Evolutionary conservation across 2,329 filamentous ascomycete species (phyloP).

Genomic region (Fusarium sp.): DNA sequence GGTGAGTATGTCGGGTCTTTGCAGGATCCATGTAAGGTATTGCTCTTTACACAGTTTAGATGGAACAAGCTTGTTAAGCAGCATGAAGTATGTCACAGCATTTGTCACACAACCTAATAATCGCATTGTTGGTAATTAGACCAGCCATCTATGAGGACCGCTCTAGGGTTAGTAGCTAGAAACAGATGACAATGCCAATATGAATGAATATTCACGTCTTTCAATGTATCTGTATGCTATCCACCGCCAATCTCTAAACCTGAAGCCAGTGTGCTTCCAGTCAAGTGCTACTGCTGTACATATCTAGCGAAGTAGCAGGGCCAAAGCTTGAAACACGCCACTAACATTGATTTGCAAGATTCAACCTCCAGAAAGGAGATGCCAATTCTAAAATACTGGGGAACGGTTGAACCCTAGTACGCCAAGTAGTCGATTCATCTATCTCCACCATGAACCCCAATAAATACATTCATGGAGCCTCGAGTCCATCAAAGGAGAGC

Average conservation of each 20-base stretch:
- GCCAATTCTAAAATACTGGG: constrained; percentile 39
- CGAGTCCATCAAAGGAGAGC: constrained; percentile 9
- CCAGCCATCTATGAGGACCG: not conserved
- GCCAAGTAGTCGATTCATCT: constrained; percentile 13
- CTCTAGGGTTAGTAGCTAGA: not conserved
- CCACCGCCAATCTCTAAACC: not conserved
- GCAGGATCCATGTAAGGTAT: not conserved
- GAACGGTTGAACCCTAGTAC: constrained; percentile 20
- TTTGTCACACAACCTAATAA: not conserved
- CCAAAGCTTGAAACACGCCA: constrained; percentile 20
- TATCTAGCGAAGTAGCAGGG: not conserved
- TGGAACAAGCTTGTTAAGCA: not conserved
- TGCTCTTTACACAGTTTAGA: not conserved
- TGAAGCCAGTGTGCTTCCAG: not conserved
- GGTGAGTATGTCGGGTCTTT: not conserved
- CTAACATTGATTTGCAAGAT: constrained; percentile 17
- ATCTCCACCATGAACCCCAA: constrained; percentile 27
- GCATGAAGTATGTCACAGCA: constrained; percentile 1
- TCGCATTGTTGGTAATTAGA: not conserved
- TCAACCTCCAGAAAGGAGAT: constrained; percentile 23
- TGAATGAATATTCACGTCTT: not conserved
- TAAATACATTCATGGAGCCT: constrained; percentile 8
- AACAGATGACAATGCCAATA: not conserved
- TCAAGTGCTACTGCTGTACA: not conserved
- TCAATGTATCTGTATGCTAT: not conserved